Evolutionary conservation across 768 basidiomycete species (phyloP), one percentile per base, ranked within the genome.

Genomic region (Lactifluus rugatus): DNA sequence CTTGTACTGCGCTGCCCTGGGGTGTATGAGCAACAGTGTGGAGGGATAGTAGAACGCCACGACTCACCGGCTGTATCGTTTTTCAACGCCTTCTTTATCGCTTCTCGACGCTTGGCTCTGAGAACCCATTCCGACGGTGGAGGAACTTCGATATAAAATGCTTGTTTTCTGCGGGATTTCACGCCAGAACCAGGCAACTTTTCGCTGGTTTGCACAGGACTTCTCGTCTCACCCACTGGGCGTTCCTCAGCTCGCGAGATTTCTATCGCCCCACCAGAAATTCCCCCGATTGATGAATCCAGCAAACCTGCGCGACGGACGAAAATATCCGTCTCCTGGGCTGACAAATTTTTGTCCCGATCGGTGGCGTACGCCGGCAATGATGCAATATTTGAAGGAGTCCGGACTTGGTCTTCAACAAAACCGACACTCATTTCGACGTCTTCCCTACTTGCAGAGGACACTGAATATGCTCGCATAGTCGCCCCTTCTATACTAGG

Each of bases 61-160:
- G 14, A 26, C 58, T 54, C 32, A 59, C 59, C 53, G 21, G 17
- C 23, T 39, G 39, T 51, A 23, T 41, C 44, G 5, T 6, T 56
- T 25, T 5, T 11, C 13, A 13, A 26, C 34, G 13, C 34, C 31
- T 41, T 60, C 23, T 31, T 56, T 55, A 46, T 44, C 10, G 26
- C 54, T 56, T 60, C 54, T 52, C 36, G 26, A 41, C 37, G 49
- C 31, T 56, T 60, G 44, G 54, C 54, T 28, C 23, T 50, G 16
- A 55, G 59, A 21, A 60, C 54, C 54, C 54, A 60, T 51, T 60
- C 59, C 3, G 59, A 48, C 1, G 26, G 49, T 17, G 44, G 54
- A 11, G 59, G 59, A 21, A 60, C 49, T 11, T 45, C 34, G 9
- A 60, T 13, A 51, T 60, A 60, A 34, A 60, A 59, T 23, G 42